Evolutionary conservation across 148 eudicot species (phyloP), one percentile per base, ranked within the genome.

Genomic region (Spergularia marina): DNA sequence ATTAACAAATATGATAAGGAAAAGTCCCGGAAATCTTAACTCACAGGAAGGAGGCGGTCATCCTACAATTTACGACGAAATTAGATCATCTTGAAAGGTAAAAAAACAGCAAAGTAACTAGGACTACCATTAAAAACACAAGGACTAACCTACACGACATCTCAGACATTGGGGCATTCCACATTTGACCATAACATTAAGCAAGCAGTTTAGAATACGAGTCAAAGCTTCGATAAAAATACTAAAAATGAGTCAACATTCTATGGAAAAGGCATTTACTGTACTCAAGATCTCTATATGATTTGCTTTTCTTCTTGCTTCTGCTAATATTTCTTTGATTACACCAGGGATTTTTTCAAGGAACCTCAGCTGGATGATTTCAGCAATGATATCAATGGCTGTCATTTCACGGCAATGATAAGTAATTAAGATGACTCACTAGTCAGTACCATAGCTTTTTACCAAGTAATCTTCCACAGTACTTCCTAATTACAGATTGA

Each of bases 311-410:
- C 36, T 54, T 55, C 39, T 59, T 25, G 70, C 11, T 39, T 21
- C 12, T 21, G 4, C 18, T 62, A 25, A 0, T 49, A 61, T 59
- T n/a, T 56, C 82, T 71, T 82, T 44, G 0, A 6, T 67, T 39
- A 71, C 65, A 10, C 56, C 86, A 16, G 71, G 59, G 49, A 78
- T 72, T 15, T 63, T 64, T 20, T 76, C 86, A n/a, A 84, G 85
- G 83, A 85, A 77, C 70, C 74, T 83, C 73, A 79, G 64, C 60
- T 85, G 88, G 90, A 74, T 81, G 17, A 52, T 77, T 20, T 40
- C 82, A 54, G 53, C 79, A 74, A 65, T 80, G 13, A 23, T 76
- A 30, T 75, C 82, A 21, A 62, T 74, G 71, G 81, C 55, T 53
- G 72, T 17, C 40, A 41, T 44, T 40, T 72, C 36, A 12, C 41